Evolutionary conservation across 2,329 filamentous ascomycete species (phyloP), one percentile per base, ranked within the genome.

Genomic region (Trichophyton simii): DNA sequence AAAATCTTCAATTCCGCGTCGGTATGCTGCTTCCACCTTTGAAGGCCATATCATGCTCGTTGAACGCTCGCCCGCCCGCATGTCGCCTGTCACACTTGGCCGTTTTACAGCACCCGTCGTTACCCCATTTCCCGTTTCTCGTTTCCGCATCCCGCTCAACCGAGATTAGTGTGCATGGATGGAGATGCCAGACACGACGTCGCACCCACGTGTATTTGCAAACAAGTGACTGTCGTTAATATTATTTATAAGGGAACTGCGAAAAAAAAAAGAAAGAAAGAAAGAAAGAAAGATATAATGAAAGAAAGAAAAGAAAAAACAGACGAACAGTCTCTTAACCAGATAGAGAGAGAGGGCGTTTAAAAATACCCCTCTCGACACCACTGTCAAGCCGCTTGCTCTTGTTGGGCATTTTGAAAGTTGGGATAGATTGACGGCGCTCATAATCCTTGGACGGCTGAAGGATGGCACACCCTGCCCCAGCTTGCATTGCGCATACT

Each of bases 161-260:
- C 31, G 50, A 36, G 50, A 55, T 36, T 55, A 55, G 31, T 55
- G 13, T 55, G 50, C 50, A 55, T 55, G 50, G 28, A 55, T 55
- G 34, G 20, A 55, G 25, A 38, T 55, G 50, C 28, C 50, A 55
- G 28, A 36, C 50, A 55, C 31, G 50, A 55, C 50, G n/a, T 55
- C 50, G 34, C 28, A 28, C 50, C 50, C 50, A 55, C 50, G 50
- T 55, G 50, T 36, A 15, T 28, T 55, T 55, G 50, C 50, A 9
- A 34, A 34, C 9, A 55, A 28, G 18, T 55, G n/a, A 55, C 28
- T 55, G 13, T 38, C 28, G 6, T 31, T 34, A 15, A 34, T 55
- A 34, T 36, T 34, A 34, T 36, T 36, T 34, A 34, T 36, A 55
- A 38, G 50, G 28, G 8, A 15, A 54, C 46, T 3, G 50, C 15